phyloP scores from a whole-genome alignment of 1,139 yeast genomes.

The Scheffersomyces insectosa region DNA sequence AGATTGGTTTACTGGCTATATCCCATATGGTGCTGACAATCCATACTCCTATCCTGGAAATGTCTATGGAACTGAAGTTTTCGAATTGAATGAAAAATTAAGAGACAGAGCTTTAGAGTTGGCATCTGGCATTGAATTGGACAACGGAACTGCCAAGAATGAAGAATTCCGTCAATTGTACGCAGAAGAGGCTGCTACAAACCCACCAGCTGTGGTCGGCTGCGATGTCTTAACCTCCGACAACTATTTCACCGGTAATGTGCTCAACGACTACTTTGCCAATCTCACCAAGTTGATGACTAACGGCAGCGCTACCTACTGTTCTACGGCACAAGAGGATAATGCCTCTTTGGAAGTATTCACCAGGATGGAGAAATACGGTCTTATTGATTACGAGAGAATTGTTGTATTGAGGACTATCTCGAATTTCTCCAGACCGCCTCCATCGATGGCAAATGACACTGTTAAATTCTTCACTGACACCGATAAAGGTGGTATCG shows the following conservation, averaged over 20 bases:
- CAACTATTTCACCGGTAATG: constrained; percentile 55
- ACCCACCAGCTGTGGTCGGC: constrained; percentile 45
- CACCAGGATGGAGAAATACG: constrained; percentile 51
- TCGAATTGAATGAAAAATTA: constrained; percentile 56
- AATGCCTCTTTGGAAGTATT: constrained; percentile 62
- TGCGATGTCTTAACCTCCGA: constrained; percentile 64
- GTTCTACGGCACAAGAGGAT: constrained; percentile 66
- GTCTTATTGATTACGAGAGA: constrained; percentile 56
- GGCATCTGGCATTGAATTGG: constrained; percentile 44
- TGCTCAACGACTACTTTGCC: constrained; percentile 48
- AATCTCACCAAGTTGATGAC: constrained; percentile 50
- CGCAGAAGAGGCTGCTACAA: constrained; percentile 46
- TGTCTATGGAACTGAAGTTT: constrained; percentile 65
- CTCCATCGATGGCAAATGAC: constrained; percentile 39
- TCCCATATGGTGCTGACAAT: constrained; percentile 50
- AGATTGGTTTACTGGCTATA: constrained; percentile 62
- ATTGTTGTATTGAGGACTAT: constrained; percentile 60
- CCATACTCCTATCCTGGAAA: constrained; percentile 52
- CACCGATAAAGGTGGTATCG: constrained; percentile 51
- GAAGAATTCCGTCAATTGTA: constrained; percentile 47
- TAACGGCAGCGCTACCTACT: constrained; percentile 57
- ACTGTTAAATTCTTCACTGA: constrained; percentile 51
- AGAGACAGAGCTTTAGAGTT: constrained; percentile 56
- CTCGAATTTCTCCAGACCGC: constrained; percentile 59
- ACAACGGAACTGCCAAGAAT: constrained; percentile 44